Conservation (phyloP, 2,329 filamentous ascomycete genomes). For the Diaporthe aspalathi region DNA sequence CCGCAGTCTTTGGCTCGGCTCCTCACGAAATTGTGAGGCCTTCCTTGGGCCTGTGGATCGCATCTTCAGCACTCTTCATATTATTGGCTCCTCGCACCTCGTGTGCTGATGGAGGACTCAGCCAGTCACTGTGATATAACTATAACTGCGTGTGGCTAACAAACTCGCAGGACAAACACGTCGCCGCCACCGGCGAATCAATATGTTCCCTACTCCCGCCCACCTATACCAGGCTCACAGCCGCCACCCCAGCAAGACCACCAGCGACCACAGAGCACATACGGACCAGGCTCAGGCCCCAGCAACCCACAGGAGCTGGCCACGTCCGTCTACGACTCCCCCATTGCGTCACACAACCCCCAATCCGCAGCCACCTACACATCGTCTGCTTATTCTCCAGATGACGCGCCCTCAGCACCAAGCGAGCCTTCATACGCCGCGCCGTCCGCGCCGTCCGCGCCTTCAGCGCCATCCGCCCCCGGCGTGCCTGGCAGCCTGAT, state of each 20-base stretch:
- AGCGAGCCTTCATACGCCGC: conserved; percentile 51
- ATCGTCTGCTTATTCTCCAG: conserved; percentile 60
- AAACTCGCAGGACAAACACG: conserved; percentile 28
- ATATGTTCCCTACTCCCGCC: conserved; percentile 37
- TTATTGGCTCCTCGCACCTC: too few relatives aligned
- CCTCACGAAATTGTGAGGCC: not conserved
- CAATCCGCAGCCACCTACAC: conserved; percentile 57
- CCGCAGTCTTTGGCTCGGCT: too few relatives aligned
- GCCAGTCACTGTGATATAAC: not conserved
- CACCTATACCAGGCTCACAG: conserved; percentile 33
- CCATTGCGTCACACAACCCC: conserved; percentile 67
- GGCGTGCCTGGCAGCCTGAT: conserved; percentile 48
- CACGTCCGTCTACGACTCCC: conserved; percentile 81
- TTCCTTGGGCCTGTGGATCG: not conserved
- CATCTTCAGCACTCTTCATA: not conserved
- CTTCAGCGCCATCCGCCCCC: conserved; percentile 38
- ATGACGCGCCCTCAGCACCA: conserved; percentile 54
- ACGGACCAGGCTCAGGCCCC: conserved; percentile 55
- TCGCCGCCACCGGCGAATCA: conserved; percentile 38
- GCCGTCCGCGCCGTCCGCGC: conserved; percentile 40
- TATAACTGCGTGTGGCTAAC: conserved; percentile 9
- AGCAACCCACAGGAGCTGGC: conserved; percentile 78
- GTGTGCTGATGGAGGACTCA: not conserved
- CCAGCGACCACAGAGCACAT: conserved; percentile 70
- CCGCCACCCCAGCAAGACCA: conserved; percentile 53